Base-by-base conservation (phyloP, 129 eudicot species). In the Lactuca sativa region DNA sequence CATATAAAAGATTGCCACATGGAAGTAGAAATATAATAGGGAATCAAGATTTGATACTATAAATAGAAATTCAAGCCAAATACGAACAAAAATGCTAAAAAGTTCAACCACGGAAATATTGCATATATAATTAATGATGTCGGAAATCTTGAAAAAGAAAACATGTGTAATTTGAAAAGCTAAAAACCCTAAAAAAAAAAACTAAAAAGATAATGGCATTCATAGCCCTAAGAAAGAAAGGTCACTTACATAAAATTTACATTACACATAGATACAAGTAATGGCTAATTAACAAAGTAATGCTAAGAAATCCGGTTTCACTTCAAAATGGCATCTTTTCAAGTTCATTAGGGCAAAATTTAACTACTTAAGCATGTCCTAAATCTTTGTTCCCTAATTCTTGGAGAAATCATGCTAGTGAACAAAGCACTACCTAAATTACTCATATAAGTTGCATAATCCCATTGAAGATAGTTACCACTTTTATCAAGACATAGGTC, bases 111-210 rank as follows among this genome's bases (percentile, higher is more conserved):
- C 11, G 21, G 49, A 17, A 61, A 60, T 18, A 33, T 52, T 15
- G 36, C 47, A 36, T 74, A 41, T 4, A 57, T 40, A 48, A 16
- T 25, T 41, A 55, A n/a, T 58, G 56, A 66, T 21, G 44, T 59
- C 25, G 5, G 68, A 59, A 58, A 74, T 65, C 61, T 74, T 33
- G 55, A 66, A 58, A 66, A 75, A 9, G 33, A 59, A 9, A 74
- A 4, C 16, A 11, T 4, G 33, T 9, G 41, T 56, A 56, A 54
- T 30, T 43, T 25, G 6, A 58, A 74, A 43, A 9, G 60, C 59
- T 43, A 66, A 74, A 48, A 71, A 56, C 43, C 34, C 56, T 56
- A 58, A 32, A 43, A 71, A 2, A 53, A 16, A 14, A n/a, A n/a
- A 5, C 2, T 2, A 9, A 44, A 44, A 44, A 44, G 51, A 14